Conservation (phyloP, 345 rosid species). For the Cardamine occulta region DNA sequence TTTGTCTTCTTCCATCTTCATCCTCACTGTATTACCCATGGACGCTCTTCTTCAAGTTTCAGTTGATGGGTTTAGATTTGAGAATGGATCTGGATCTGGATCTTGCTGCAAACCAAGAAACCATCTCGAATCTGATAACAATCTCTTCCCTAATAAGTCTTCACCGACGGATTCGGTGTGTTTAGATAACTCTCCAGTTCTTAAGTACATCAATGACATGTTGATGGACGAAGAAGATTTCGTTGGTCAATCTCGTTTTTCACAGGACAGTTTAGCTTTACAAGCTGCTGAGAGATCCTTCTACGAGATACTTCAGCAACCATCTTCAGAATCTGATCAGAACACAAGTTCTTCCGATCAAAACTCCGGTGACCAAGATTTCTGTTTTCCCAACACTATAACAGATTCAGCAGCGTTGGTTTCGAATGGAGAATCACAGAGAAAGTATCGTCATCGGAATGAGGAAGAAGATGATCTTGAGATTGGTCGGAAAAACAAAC, state of each 20-base stretch:
- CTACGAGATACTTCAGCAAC: conserved; percentile 54
- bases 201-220: conserved; percentile 65
- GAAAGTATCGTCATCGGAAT: conserved; percentile 59
- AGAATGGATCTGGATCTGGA: conserved; percentile 42
- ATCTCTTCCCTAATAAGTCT: conserved; percentile 12
- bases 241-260: conserved; percentile 48
- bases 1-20: neutral
- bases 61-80: conserved; percentile 32
- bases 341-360: conserved; percentile 19
- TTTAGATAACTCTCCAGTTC: conserved; percentile 47
- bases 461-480: conserved; percentile 54
- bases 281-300: conserved; percentile 73
- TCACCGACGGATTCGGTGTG: conserved; percentile 20
- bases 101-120: conserved; percentile 40
- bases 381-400: neutral
- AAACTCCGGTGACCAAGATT: conserved; percentile 28
- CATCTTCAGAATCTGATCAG: conserved; percentile 62
- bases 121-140: conserved; percentile 27
- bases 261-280: conserved; percentile 50
- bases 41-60: conserved; percentile 36
- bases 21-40: conserved; percentile 20
- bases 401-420: conserved; percentile 49
- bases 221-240: conserved; percentile 71
- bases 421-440: conserved; percentile 51
- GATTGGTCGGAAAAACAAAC: conserved; percentile 67